Percentiles rank a stretch among this genome's conserved stretches.
Evolutionary conservation across 2,329 filamentous ascomycete species (phyloP).

Genomic region (Exophiala dermatitidis): DNA sequence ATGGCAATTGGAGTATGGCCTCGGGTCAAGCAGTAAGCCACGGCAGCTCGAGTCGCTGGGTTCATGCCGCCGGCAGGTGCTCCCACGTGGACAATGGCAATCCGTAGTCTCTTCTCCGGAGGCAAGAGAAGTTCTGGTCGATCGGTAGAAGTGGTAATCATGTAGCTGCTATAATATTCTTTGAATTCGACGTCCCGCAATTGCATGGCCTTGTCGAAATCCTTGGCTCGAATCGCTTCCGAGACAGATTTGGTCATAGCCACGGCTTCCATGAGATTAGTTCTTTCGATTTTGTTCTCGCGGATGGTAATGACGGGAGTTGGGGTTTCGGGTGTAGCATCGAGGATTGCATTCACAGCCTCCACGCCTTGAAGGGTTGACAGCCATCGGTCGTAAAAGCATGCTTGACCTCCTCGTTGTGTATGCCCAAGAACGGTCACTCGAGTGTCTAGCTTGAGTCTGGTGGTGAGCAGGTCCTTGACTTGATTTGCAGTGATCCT

Average conservation of each 20-base stretch:
- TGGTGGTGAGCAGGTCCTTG: conserved; percentile 76
- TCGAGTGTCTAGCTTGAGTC: conserved; percentile 78
- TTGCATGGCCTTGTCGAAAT: conserved; percentile 81
- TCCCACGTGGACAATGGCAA: conserved; percentile 94
- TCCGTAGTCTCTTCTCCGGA: conserved; percentile 73
- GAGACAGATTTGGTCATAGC: conserved; percentile 77
- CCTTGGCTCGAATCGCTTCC: conserved; percentile 70
- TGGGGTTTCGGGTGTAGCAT: conserved; percentile 78
- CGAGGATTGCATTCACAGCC: conserved; percentile 83
- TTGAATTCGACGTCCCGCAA: conserved; percentile 88
- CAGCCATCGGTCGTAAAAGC: conserved; percentile 89
- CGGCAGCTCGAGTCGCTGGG: conserved; percentile 83
- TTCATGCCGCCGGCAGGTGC: conserved; percentile 98
- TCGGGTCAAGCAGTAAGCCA: conserved; percentile 82
- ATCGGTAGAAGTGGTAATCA: conserved; percentile 79
- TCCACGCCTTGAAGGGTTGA: conserved; percentile 90
- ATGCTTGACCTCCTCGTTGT: conserved; percentile 87
- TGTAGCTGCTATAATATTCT: conserved; percentile 84
- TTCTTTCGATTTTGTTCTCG: conserved; percentile 94
- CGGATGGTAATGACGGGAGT: conserved; percentile 94
- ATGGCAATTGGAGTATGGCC: conserved; percentile 92
- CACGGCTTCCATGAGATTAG: conserved; percentile 83
- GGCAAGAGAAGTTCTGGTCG: conserved; percentile 63
- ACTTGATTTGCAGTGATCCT: conserved; percentile 76
- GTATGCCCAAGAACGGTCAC: conserved; percentile 95